Conservation (phyloP, 1,284 basidiomycete genomes). For the Porogramme epimiltina region DNA sequence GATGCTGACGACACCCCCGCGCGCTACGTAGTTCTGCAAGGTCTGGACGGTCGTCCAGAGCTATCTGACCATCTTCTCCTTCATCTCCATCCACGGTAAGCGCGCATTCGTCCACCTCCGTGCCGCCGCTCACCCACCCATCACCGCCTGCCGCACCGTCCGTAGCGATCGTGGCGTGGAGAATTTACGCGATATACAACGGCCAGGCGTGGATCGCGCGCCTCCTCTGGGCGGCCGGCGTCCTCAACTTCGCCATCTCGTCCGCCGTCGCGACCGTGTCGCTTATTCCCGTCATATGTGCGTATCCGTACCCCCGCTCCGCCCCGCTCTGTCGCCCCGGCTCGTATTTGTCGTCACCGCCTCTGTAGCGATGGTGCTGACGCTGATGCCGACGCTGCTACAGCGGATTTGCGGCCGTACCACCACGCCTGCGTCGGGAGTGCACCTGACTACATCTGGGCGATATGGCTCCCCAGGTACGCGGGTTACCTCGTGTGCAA, state of each 20-base stretch:
- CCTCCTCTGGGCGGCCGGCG: slow-evolving; percentile 26
- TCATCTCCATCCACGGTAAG: slow-evolving; percentile 34
- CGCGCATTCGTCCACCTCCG: not conserved
- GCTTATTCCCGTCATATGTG: slow-evolving; percentile 29
- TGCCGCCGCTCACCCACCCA: not conserved
- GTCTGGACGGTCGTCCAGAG: slow-evolving; percentile 32
- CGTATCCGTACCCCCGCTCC: slow-evolving; percentile 1
- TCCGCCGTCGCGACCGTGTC: slow-evolving; percentile 27
- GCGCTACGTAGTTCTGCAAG: slow-evolving; percentile 28
- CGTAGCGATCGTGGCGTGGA: slow-evolving; percentile 32
- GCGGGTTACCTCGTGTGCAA: not conserved
- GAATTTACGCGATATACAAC: slow-evolving; percentile 31
- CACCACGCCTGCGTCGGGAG: slow-evolving; percentile 31
- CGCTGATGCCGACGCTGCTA: not conserved
- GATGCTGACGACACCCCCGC: too few relatives aligned
- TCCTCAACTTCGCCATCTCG: slow-evolving; percentile 27
- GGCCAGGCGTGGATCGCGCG: slow-evolving; percentile 28
- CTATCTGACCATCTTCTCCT: slow-evolving; percentile 32
- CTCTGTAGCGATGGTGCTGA: slow-evolving; percentile 1
- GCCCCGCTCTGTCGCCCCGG: not conserved
- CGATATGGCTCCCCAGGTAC: slow-evolving; percentile 33
- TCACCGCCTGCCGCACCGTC: not conserved
- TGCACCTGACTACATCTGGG: slow-evolving; percentile 32
- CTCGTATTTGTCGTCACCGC: not conserved
- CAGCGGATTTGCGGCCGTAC: slow-evolving; percentile 27